Evolutionary conservation across 805 yeast genomes (phyloP).

Genomic region (Myxozyma kluyveri): DNA sequence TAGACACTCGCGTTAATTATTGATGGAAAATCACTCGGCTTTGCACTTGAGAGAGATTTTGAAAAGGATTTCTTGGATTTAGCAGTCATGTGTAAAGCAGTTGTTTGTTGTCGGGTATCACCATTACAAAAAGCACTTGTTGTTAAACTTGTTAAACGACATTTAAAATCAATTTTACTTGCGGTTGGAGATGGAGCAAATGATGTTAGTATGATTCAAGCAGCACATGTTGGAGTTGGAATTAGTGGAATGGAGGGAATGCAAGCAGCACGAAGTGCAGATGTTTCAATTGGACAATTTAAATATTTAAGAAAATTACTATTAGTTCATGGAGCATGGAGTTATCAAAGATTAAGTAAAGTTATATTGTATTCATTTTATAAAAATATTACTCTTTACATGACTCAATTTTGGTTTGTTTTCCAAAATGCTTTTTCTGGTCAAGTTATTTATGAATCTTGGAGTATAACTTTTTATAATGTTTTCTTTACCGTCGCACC

Average conservation of each 20-base stretch:
- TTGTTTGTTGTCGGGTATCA: constrained; percentile 95
- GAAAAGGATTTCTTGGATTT: constrained; percentile 76
- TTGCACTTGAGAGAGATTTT: constrained; percentile 75
- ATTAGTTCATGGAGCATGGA: constrained; percentile 96
- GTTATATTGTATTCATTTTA: constrained; percentile 94
- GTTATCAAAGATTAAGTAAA: constrained; percentile 87
- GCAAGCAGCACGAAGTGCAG: constrained; percentile 99
- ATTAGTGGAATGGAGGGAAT: constrained; percentile 99
- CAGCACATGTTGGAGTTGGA: constrained; percentile 99
- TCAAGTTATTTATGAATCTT: constrained; percentile 91
- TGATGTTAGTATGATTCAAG: constrained; percentile 98
- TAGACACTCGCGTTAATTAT: constrained; percentile 84
- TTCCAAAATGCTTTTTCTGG: constrained; percentile 91
- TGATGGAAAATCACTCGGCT: constrained; percentile 89
- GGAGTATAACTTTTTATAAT: constrained; percentile 96
- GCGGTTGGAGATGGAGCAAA: constrained; percentile 99
- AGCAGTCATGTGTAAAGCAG: constrained; percentile 88
- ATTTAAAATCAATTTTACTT: constrained; percentile 66
- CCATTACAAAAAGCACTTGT: constrained; percentile 96
- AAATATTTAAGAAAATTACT: constrained; percentile 76
- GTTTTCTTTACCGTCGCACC: constrained; percentile 93
- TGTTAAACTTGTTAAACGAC: constrained; percentile 86
- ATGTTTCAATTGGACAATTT: constrained; percentile 94
- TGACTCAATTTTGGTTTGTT: constrained; percentile 98
- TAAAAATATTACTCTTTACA: constrained; percentile 90